A percentile compares a stretch with the other conserved stretches of the same genome.
Conservation (phyloP, 75 land plant genomes). For the Chamaecyparis obtusa region DNA sequence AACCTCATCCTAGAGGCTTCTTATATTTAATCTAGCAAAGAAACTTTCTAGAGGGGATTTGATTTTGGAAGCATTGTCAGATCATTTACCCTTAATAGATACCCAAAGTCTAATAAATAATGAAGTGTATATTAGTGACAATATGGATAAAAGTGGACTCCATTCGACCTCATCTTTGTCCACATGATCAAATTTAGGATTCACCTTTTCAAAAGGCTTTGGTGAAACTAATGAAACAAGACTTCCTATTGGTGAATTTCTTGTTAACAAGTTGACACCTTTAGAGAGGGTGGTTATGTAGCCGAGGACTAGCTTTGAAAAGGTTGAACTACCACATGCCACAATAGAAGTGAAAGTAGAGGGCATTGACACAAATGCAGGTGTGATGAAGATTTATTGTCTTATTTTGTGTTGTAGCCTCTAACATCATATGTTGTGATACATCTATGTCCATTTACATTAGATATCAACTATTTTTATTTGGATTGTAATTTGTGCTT, state of each 20-base stretch:
- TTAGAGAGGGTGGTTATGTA: conserved; percentile 81
- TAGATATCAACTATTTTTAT: no score
- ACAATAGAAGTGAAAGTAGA: conserved; percentile 92
- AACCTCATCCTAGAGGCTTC: conserved; percentile 51
- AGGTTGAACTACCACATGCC: conserved; percentile 71
- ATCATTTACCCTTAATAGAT: conserved; percentile 27
- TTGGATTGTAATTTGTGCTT: no score
- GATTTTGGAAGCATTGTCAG: conserved; percentile 81
- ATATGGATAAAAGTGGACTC: conserved; percentile 21
- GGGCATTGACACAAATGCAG: conserved; percentile 88
- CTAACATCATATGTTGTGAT: background rate
- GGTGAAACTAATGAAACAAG: conserved; percentile 27
- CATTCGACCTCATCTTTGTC: conserved; percentile 61
- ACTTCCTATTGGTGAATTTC: conserved; percentile 76
- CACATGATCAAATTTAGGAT: conserved; percentile 58
- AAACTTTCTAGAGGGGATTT: conserved; percentile 92
- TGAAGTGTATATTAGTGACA: conserved; percentile 1
- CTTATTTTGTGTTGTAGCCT: background rate
- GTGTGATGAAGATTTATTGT: conserved; percentile 84
- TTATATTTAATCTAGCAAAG: conserved; percentile 73
- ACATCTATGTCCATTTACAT: background rate
- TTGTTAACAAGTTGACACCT: conserved; percentile 72
- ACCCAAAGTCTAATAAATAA: conserved; percentile 20
- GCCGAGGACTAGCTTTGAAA: conserved; percentile 61
- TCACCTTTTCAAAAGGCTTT: conserved; percentile 43